A percentile compares a stretch with the other conserved stretches of the same genome.
These are phyloP conservation scores for Lipomyces lipofer DNA, from an alignment of 805 yeast genomes.

Conservation along the genomic window DNA sequence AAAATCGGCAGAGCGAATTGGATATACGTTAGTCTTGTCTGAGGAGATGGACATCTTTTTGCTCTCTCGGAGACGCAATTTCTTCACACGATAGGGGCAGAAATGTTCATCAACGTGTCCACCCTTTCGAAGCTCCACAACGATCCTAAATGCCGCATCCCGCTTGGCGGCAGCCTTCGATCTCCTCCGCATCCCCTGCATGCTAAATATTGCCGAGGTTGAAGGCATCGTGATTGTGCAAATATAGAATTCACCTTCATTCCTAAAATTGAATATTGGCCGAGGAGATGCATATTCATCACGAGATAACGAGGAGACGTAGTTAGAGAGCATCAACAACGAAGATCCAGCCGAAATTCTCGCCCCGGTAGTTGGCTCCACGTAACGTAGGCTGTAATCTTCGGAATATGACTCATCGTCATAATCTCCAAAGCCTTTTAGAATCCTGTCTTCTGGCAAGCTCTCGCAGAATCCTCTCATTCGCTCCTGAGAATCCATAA, in stretches of 20 bases:
- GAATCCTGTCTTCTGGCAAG: not conserved
- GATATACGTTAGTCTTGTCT: not conserved
- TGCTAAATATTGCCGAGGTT: not conserved
- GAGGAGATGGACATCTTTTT: not conserved
- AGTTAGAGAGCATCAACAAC: conserved; percentile 4
- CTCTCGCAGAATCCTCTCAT: conserved; percentile 5
- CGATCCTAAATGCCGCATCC: conserved; percentile 9
- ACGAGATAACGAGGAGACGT: not conserved
- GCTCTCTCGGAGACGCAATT: not conserved
- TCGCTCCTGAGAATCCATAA: not conserved
- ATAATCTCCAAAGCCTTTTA: not conserved
- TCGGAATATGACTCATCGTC: not conserved
- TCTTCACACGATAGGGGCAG: conserved; percentile 1
- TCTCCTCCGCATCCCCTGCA: not conserved
- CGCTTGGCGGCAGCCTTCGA: conserved; percentile 7
- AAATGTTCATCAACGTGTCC: conserved; percentile 1
- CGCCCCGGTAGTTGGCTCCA: conserved; percentile 12
- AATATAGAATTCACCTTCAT: not conserved
- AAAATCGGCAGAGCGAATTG: conserved; percentile 3
- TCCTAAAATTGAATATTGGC: conserved; percentile 4
- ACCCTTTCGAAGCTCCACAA: not conserved
- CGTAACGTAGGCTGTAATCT: not conserved
- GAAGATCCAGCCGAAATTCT: conserved; percentile 1
- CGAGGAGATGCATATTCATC: not conserved
- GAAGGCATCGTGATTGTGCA: conserved; percentile 11